phyloP scores from a whole-genome alignment of 371 early-diverging fungal species.

The Actinomucor elegans region DNA sequence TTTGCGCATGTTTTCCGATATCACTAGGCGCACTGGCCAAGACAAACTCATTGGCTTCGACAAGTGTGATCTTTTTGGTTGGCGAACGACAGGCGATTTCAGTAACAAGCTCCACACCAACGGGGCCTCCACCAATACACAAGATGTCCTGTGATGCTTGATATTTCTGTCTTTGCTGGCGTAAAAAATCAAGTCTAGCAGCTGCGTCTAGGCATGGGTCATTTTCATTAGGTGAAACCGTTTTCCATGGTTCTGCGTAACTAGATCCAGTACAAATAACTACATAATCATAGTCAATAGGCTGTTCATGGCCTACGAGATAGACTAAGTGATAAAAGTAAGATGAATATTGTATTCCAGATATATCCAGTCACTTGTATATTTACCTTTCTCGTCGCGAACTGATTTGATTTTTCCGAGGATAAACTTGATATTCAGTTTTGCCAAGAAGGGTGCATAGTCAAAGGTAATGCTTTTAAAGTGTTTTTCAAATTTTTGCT shows the following conservation, averaged over 20 bases:
- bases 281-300: constrained; percentile 21
- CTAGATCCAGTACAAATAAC: constrained; percentile 41
- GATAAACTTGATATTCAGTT: constrained; percentile 20
- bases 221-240: not conserved
- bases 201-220: not conserved
- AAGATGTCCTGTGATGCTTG: constrained; percentile 37
- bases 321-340: not conserved
- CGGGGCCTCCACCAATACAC: constrained; percentile 60
- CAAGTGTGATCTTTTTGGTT: constrained; percentile 41
- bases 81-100: constrained; percentile 50
- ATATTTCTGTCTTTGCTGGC: constrained; percentile 25
- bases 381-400: constrained; percentile 27
- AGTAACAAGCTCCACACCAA: constrained; percentile 50
- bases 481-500: constrained; percentile 24
- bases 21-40: constrained; percentile 20
- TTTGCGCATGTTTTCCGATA: constrained; percentile 24
- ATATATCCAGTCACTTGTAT: no score
- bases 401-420: constrained; percentile 25
- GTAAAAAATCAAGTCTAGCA: constrained; percentile 19
- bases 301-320: not conserved
- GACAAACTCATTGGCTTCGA: constrained; percentile 22
- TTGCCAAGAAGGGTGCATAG: constrained; percentile 14
- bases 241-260: constrained; percentile 40
- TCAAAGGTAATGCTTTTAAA: constrained; percentile 25
- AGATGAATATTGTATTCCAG: no score